Evolutionary conservation across 768 basidiomycete genomes (phyloP).

Genomic region (Lactarius hatsudake): DNA sequence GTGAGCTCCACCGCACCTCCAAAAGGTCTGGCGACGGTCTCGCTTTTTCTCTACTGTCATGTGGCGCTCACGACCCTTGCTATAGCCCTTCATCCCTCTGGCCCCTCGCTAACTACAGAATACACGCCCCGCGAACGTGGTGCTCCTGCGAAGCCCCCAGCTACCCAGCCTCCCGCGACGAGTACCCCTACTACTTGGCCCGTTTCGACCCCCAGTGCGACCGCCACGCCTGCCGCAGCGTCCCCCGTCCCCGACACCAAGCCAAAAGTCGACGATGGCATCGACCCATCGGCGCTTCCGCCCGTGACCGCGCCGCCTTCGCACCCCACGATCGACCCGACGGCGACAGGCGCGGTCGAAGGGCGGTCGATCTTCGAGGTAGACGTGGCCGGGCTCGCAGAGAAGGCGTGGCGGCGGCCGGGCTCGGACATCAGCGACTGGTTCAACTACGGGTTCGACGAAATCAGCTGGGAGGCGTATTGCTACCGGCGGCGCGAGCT

Average conservation of each 20-base stretch:
- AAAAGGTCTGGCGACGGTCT: slow-evolving; percentile 29
- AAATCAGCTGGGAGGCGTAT: slow-evolving; percentile 92
- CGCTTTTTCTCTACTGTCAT: neutral
- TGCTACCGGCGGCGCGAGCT: slow-evolving; percentile 80
- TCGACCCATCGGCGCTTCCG: slow-evolving; percentile 65
- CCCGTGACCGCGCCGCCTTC: slow-evolving; percentile 70
- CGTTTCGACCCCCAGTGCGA: slow-evolving; percentile 18
- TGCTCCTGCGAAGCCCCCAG: slow-evolving; percentile 39
- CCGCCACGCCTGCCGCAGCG: slow-evolving; percentile 22
- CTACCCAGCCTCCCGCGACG: slow-evolving; percentile 30
- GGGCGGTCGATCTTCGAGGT: slow-evolving; percentile 82
- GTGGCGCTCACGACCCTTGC: slow-evolving; percentile 17
- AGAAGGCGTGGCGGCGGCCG: slow-evolving; percentile 89
- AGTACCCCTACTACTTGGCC: slow-evolving; percentile 25
- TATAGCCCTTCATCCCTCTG: slow-evolving; percentile 45
- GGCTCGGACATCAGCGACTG: slow-evolving; percentile 95
- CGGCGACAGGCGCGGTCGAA: slow-evolving; percentile 60
- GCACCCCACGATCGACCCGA: slow-evolving; percentile 74
- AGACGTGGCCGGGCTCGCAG: slow-evolving; percentile 67
- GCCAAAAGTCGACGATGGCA: slow-evolving; percentile 44
- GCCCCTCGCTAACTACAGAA: slow-evolving; percentile 73
- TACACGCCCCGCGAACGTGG: slow-evolving; percentile 73
- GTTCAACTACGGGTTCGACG: slow-evolving; percentile 99
- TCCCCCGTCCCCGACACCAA: slow-evolving; percentile 8
- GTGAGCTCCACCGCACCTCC: slow-evolving; percentile 35